Conservation (phyloP, 148 eudicot genomes). For the Vaccinium myrtillus region DNA sequence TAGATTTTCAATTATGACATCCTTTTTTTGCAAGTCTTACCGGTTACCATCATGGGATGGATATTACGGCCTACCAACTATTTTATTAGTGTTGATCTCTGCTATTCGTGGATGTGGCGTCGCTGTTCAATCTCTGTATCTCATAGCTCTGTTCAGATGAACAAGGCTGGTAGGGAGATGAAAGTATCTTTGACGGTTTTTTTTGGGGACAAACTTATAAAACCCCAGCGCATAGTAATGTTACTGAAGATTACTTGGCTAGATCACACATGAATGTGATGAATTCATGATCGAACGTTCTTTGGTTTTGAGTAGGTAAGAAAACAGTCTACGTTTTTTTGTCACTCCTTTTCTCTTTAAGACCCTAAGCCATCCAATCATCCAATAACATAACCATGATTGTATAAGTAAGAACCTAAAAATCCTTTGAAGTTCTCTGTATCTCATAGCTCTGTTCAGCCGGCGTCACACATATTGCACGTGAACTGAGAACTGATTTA, state of each 20-base stretch:
- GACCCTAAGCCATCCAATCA: neutral
- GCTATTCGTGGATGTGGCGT: neutral
- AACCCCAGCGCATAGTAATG: too few species aligned
- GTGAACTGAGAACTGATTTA: too few species aligned
- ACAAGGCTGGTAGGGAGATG: neutral
- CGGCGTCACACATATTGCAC: too few species aligned
- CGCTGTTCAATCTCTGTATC: neutral
- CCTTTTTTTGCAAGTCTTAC: neutral
- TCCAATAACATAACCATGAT: neutral
- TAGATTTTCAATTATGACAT: conserved; percentile 1
- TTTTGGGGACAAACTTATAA: too few species aligned
- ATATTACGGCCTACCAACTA: neutral
- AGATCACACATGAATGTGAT: neutral
- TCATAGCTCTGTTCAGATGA: too few species aligned
- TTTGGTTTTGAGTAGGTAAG: neutral
- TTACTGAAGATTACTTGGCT: neutral
- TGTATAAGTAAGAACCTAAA: neutral
- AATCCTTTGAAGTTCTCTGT: neutral
- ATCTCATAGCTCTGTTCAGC: too few species aligned
- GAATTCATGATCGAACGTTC: neutral
- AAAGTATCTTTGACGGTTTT: too few species aligned
- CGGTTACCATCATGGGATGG: neutral
- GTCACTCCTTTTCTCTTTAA: neutral
- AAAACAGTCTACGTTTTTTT: neutral
- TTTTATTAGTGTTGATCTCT: neutral